Conservation (phyloP, 495 filamentous ascomycete species). For the Aspergillus saccharolyticus region DNA sequence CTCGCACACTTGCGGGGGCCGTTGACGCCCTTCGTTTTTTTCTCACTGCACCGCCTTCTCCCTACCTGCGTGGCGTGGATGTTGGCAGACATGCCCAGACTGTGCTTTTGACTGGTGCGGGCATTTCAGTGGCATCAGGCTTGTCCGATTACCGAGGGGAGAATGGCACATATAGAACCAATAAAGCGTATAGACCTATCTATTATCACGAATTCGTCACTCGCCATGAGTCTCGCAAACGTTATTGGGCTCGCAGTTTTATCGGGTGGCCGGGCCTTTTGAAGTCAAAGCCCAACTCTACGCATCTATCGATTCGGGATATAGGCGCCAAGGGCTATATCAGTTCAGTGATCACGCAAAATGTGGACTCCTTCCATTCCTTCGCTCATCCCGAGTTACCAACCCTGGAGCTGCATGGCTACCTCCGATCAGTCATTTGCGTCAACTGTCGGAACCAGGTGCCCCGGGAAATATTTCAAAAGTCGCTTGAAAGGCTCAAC, state of each 20-base stretch:
- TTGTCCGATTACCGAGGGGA: constrained; percentile 88
- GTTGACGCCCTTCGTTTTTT: constrained; percentile 71
- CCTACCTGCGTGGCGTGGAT: constrained; percentile 42
- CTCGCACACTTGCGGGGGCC: constrained; percentile 65
- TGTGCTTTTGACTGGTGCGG: constrained; percentile 86
- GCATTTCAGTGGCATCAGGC: constrained; percentile 88
- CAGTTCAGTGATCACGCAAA: constrained; percentile 82
- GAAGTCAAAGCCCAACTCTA: constrained; percentile 72
- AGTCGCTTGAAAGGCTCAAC: constrained; percentile 70
- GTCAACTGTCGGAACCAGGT: constrained; percentile 67
- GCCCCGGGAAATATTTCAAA: constrained; percentile 68
- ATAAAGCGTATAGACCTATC: constrained; percentile 83
- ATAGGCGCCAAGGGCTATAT: constrained; percentile 68
- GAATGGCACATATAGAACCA: constrained; percentile 87
- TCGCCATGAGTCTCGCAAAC: constrained; percentile 80
- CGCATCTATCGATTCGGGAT: constrained; percentile 69
- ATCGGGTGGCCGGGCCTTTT: constrained; percentile 81
- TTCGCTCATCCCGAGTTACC: constrained; percentile 66
- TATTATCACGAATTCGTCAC: constrained; percentile 85
- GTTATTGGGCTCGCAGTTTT: constrained; percentile 95
- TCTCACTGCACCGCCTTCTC: constrained; percentile 54
- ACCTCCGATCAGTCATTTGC: constrained; percentile 74
- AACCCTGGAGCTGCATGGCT: constrained; percentile 87
- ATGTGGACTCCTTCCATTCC: constrained; percentile 91
- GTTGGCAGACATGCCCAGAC: constrained; percentile 47